Evolutionary conservation across 495 filamentous ascomycete genomes (phyloP), one percentile per base, ranked within the genome.

Genomic region (Amphirosellinia nigrospora): DNA sequence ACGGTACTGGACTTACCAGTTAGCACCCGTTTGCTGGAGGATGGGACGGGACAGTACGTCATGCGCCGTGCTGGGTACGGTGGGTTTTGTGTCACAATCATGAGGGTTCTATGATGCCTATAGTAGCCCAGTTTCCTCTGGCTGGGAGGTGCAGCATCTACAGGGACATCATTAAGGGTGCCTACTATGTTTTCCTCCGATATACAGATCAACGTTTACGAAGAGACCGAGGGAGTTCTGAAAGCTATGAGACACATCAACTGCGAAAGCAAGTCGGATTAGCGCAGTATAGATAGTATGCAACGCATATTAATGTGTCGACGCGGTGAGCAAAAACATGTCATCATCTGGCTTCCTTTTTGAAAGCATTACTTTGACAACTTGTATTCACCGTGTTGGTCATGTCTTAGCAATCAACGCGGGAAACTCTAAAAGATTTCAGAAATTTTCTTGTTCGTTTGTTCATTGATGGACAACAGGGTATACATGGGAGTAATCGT

Each of bases 391-490:
- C 41, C 46, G 41, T 36, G 8, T 2, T 23, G 39, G 15, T 36
- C 36, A 23, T 64, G 15, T 63, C 45, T 38, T 28, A 2, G 28
- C 15, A 36, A 50, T 1, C 39, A 38, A 38, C 32, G 32, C 19
- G 21, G n/a, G 26, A 3, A 50, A 52, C 1, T 16, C 46, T 41
- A 15, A 6, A 48, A 48, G 30, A 46, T 11, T 64, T 48, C n/a
- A 38, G 55, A 61, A 61, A 26, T 34, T 70, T 70, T 56, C 46
- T 70, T 38, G 32, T 69, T 73, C 58, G 28, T 61, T 65, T 68
- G 71, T 78, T 75, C 73, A 74, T 78, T 72, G 72, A 77, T 70
- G 46, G 75, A 76, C 69, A 75, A 28, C 48, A 64, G 32, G 50
- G 46, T 60, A 50, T 70, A 64, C 39, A 70, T 13, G 56, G 15